Percentiles rank a stretch among this genome's conserved stretches.
These are phyloP conservation scores for Plantago ovata DNA, from an alignment of 257 asterid species.

Conservation along the genomic window DNA sequence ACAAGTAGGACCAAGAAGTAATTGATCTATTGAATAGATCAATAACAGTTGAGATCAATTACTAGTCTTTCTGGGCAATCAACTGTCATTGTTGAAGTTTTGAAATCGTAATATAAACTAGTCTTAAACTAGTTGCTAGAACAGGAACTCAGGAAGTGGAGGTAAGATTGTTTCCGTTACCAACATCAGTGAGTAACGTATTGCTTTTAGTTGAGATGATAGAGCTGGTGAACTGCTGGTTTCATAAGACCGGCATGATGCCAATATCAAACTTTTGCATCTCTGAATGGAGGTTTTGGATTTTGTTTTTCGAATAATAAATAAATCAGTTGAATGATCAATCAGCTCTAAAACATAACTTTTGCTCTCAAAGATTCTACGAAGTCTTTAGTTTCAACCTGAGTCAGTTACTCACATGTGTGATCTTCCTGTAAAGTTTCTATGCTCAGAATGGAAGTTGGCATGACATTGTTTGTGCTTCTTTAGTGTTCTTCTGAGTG, in stretches of 20 bases:
- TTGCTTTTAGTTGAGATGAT: background rate
- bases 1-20: background rate
- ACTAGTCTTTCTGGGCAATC: no score
- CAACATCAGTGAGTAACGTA: background rate
- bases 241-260: background rate
- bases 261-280: background rate
- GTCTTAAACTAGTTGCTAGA: background rate
- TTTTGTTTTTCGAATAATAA: background rate
- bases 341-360: background rate
- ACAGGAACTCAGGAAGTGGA: background rate
- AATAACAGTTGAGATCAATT: no score
- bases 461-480: background rate
- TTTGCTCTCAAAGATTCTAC: background rate
- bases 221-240: background rate
- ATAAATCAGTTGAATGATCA: background rate
- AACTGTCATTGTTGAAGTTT: background rate
- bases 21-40: no score
- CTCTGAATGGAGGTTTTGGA: background rate
- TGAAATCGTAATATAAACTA: background rate
- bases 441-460: background rate
- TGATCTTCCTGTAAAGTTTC: background rate
- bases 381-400: background rate
- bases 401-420: background rate
- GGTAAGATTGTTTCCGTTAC: background rate
- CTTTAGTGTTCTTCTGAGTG: constrained; percentile 12